Evolutionary conservation across 1,284 basidiomycete species (phyloP).

Genomic region (Chondrostereum purpureum): DNA sequence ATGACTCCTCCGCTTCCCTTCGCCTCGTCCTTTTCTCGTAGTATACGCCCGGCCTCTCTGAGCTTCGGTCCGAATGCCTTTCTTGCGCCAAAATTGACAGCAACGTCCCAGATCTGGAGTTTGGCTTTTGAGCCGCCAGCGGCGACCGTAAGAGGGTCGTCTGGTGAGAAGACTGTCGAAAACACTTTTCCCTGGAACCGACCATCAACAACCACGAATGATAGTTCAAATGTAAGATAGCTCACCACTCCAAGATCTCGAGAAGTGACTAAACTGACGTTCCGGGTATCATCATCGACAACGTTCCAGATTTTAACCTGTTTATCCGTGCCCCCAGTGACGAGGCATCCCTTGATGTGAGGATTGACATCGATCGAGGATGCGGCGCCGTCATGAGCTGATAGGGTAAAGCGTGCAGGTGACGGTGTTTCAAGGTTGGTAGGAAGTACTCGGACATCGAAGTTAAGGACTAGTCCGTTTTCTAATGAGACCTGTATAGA

Average conservation of each 20-base stretch:
- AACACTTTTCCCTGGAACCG: constrained; percentile 85
- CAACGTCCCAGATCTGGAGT: constrained; percentile 93
- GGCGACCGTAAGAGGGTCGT: constrained; percentile 90
- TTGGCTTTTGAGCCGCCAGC: constrained; percentile 92
- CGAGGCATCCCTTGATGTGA: constrained; percentile 85
- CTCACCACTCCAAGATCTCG: constrained; percentile 91
- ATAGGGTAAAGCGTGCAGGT: constrained; percentile 79
- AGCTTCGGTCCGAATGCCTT: constrained; percentile 77
- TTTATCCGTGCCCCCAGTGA: constrained; percentile 92
- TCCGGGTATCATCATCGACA: constrained; percentile 63
- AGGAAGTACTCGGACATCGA: constrained; percentile 81
- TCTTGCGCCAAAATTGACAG: constrained; percentile 68
- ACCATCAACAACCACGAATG: constrained; percentile 5
- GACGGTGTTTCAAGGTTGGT: constrained; percentile 55
- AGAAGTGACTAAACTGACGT: constrained; percentile 83
- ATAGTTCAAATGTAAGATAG: constrained; percentile 18
- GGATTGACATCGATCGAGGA: constrained; percentile 90
- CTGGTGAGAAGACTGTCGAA: constrained; percentile 84
- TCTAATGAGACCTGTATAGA: constrained; percentile 76
- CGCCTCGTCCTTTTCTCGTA: constrained; percentile 57
- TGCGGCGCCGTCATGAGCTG: constrained; percentile 94
- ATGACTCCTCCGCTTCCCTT: constrained; percentile 55
- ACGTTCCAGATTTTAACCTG: constrained; percentile 95
- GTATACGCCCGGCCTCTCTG: constrained; percentile 55
- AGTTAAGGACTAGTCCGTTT: constrained; percentile 88